Evolutionary conservation across 2,329 filamentous ascomycete genomes (phyloP), one percentile per base, ranked within the genome.

Genomic region (Scedosporium dehoogii): DNA sequence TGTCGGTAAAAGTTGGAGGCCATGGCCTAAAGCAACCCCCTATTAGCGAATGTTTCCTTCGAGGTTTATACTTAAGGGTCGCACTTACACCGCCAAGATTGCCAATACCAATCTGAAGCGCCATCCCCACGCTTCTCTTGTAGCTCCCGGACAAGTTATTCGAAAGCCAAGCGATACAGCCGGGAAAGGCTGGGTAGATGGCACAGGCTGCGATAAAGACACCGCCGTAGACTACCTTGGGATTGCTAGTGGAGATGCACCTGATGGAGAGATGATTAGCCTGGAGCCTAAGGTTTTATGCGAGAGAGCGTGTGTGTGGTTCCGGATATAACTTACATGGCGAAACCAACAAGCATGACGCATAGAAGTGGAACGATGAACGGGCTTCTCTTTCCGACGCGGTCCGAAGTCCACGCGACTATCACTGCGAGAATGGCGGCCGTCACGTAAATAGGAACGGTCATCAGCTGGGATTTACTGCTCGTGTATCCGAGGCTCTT

Each of bases 1-100:
- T 74, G 70, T 3, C 86, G 80, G 67, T 90, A 91, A 67, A 90
- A 89, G 68, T 90, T 90, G 4, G 85, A 86, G 0, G 86, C 85
- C 81, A 90, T 88, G 1, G 86, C 87, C 75, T 78, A n/a, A 2
- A 2, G 7, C 3, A 29, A 27, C 23, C 33, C 10, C 16, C 14
- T 29, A 25, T 60, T 60, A 51, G 58, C 21, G 7, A 60, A 60
- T 23, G 10, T 25, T 51, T 48, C 21, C 2, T 16, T 16, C 9
- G 7, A 46, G 6, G 1, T 27, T 9, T 33, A 33, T 5, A 33
- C 21, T 6, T n/a, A 23, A 3, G 18, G 18, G 69, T 72, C 0
- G 75, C 75, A 7, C 78, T 68, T 65, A 76, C 68, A 5, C 77
- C 77, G 18, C 76, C 76, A 14, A 90, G 73, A 66, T 91, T 90